Conservation (phyloP, 371 early-diverging fungal genomes). For the Rhizopus stolonifer region DNA sequence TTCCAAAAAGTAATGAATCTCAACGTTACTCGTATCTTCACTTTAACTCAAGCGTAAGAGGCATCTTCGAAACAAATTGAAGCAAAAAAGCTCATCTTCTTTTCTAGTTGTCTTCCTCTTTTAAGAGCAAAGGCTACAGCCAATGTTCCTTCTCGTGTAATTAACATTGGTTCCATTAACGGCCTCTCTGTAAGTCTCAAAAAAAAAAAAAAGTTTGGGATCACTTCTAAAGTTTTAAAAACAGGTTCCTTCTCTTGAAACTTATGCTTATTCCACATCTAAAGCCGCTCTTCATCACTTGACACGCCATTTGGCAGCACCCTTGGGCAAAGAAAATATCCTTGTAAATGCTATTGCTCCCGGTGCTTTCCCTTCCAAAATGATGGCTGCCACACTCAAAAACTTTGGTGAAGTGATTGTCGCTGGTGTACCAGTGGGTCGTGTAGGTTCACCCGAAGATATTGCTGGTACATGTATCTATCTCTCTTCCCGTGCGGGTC, state of each 20-base stretch:
- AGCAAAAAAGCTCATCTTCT: not conserved
- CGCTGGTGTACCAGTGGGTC: conserved; percentile 62
- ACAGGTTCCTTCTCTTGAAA: conserved; percentile 57
- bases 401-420: conserved; percentile 59
- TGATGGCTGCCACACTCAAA: conserved; percentile 81
- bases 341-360: conserved; percentile 91
- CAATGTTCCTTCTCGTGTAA: conserved; percentile 58
- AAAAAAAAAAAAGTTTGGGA: not conserved
- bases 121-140: conserved; percentile 67
- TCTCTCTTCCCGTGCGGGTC: conserved; percentile 69
- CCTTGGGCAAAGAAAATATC: conserved; percentile 65
- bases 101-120: conserved; percentile 62
- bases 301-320: conserved; percentile 67
- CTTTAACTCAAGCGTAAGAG: conserved; percentile 76
- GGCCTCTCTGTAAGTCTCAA: conserved; percentile 53
- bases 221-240: not conserved
- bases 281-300: conserved; percentile 83
- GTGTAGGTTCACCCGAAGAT: conserved; percentile 83
- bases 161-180: conserved; percentile 76
- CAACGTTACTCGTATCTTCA: conserved; percentile 85
- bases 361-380: conserved; percentile 85
- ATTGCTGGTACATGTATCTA: conserved; percentile 83
- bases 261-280: conserved; percentile 76
- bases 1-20: conserved; percentile 84
- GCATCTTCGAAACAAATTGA: not conserved